Percentiles rank a stretch among this genome's conserved stretches.
Evolutionary conservation across 2,329 filamentous ascomycete genomes (phyloP).

Genomic region (Cladosporium austrohemisphaericum): DNA sequence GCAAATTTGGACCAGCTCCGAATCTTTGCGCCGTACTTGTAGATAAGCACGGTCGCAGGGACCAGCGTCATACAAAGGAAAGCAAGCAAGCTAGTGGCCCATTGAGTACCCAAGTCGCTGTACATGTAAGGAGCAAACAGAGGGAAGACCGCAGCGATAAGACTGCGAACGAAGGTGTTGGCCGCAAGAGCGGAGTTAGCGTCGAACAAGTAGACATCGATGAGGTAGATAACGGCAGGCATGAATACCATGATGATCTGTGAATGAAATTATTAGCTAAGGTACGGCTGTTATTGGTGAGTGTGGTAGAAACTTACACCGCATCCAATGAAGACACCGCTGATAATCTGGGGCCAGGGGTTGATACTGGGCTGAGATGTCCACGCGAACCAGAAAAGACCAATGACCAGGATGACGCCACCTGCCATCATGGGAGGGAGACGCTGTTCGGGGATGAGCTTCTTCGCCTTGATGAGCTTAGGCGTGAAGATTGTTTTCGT

Average conservation of each 20-base stretch:
- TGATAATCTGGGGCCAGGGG: slow-evolving; percentile 40
- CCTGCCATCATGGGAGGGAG: slow-evolving; percentile 51
- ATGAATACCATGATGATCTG: slow-evolving; percentile 46
- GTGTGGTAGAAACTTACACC: slow-evolving; percentile 1
- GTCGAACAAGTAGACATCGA: slow-evolving; percentile 42
- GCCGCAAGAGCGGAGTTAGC: slow-evolving; percentile 33
- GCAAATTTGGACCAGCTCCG: slow-evolving; percentile 23
- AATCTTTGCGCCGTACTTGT: slow-evolving; percentile 28
- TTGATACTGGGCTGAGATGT: slow-evolving; percentile 43
- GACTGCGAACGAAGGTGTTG: slow-evolving; percentile 35
- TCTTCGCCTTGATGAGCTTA: slow-evolving; percentile 18
- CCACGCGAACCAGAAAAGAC: slow-evolving; percentile 54
- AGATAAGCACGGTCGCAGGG: slow-evolving; percentile 30
- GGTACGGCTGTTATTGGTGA: not conserved
- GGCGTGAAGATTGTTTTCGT: slow-evolving; percentile 21
- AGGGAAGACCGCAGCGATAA: slow-evolving; percentile 36
- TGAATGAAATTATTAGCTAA: not conserved
- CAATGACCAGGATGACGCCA: slow-evolving; percentile 44
- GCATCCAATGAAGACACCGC: slow-evolving; percentile 40
- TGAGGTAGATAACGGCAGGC: slow-evolving; percentile 44
- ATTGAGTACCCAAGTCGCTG: slow-evolving; percentile 31
- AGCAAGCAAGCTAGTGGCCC: slow-evolving; percentile 34
- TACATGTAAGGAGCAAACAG: slow-evolving; percentile 35
- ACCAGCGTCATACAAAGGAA: slow-evolving; percentile 31
- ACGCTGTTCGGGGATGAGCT: slow-evolving; percentile 38